Percentiles rank a stretch among this genome's conserved stretches.
phyloP scores from a whole-genome alignment of 2,329 filamentous ascomycete genomes.

The Aspergillus phoenicis region DNA sequence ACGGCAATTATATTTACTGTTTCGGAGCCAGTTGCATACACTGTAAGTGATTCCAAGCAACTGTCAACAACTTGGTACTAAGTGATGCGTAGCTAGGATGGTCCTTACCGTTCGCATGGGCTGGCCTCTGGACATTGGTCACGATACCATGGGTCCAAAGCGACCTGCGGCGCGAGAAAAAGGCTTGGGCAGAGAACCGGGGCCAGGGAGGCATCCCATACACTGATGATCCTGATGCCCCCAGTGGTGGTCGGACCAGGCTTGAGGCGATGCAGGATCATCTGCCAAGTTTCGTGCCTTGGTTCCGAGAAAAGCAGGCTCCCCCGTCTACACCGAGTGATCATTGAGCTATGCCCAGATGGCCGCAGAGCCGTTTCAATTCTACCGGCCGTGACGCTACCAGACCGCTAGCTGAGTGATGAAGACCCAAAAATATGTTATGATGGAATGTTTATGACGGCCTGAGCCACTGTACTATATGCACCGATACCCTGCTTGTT shows the following conservation, averaged over 20 bases:
- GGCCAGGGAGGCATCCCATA: conserved; percentile 40
- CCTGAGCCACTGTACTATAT: background rate
- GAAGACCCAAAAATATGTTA: background rate
- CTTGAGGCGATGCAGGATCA: conserved; percentile 40
- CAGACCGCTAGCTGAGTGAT: background rate
- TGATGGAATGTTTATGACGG: conserved; percentile 6
- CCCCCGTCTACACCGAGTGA: conserved; percentile 24
- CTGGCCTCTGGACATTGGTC: conserved; percentile 50
- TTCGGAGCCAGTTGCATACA: conserved; percentile 52
- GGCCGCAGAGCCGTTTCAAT: background rate
- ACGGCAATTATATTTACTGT: conserved; percentile 55
- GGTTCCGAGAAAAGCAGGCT: conserved; percentile 32
- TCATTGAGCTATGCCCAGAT: background rate
- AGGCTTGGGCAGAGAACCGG: conserved; percentile 42
- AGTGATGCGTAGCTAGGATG: conserved; percentile 20
- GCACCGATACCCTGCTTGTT: conserved; percentile 6
- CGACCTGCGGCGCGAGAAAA: conserved; percentile 48
- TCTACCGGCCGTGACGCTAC: background rate
- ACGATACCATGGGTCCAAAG: conserved; percentile 51
- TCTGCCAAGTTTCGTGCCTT: conserved; percentile 31
- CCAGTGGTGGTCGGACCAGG: conserved; percentile 40
- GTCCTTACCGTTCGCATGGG: conserved; percentile 34
- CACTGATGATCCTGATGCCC: conserved; percentile 41
- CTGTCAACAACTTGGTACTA: background rate
- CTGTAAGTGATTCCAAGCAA: conserved; percentile 30